Evolutionary conservation across 1,284 basidiomycete genomes (phyloP), one percentile per base, ranked within the genome.

Genomic region (Megacollybia platyphylla): DNA sequence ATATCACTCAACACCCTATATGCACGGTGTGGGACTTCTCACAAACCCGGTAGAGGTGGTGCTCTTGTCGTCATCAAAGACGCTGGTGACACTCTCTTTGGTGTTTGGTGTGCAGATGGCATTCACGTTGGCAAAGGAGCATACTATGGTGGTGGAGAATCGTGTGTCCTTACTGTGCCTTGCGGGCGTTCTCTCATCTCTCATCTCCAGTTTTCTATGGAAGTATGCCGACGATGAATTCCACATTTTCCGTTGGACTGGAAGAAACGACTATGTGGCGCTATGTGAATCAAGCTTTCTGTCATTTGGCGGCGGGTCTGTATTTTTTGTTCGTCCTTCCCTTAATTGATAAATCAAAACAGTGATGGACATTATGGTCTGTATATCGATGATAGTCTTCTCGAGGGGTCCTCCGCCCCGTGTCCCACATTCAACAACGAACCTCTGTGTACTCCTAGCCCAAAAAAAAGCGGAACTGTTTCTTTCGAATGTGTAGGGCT

Each of bases 1-100:
- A 91, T 93, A 38, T 93, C 89, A 7, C 68, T 97, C 7, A 77
- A 84, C 32, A 97, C 94, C 0, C 71, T 97, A 0, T 94, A 93
- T 56, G 54, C 74, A 1, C 71, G 73, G 2, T 83, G 83, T 40
- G 77, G 73, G 17, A 34, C 15, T 34, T 11, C 15, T 4, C 58
- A 41, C n/a, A 34, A 44, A 28, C 32, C 47, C 5, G 36, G 51
- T 44, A 41, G 40, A 35, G 31, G 39, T 11, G 76, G 78, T 2
- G 69, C 73, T 15, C 52, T 85, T 1, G 49, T 86, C 1, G 63
- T 73, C 8, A 60, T 88, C 3, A 71, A 68, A 38, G 88, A 89
- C 51, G 62, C 69, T 0, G 57, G 67, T 2, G 79, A 77, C 6
- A 61, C 65, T 2, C 44, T 80, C 0, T 94, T 94, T 59, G 92